Conservation (phyloP, 352 stramenopile species). For the Globisporangium irregulare region DNA sequence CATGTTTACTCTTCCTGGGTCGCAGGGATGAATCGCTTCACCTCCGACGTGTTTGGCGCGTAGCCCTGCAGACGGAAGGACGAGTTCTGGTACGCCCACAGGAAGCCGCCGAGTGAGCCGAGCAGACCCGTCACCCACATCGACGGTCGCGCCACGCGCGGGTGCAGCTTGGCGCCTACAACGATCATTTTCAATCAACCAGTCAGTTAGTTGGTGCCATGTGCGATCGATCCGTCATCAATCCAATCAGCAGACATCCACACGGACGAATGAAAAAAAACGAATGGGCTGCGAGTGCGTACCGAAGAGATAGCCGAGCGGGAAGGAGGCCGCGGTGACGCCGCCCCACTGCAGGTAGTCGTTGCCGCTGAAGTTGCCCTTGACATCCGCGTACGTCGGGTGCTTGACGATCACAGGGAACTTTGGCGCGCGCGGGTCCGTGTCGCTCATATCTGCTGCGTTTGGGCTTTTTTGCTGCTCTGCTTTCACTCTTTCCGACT, state of each 20-base stretch:
- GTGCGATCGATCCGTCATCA: not conserved
- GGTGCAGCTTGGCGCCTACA: slow-evolving; percentile 60
- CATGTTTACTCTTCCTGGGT: slow-evolving; percentile 12
- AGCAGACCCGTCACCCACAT: slow-evolving; percentile 77
- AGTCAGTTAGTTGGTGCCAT: not conserved
- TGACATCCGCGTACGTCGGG: slow-evolving; percentile 70
- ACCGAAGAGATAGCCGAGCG: slow-evolving; percentile 77
- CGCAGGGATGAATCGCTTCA: slow-evolving; percentile 55
- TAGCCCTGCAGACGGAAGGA: slow-evolving; percentile 78
- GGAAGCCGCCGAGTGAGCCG: slow-evolving; percentile 68
- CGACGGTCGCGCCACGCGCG: slow-evolving; percentile 55
- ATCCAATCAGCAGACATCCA: not conserved
- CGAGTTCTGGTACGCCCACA: slow-evolving; percentile 84
- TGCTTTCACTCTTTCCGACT: slow-evolving; percentile 6
- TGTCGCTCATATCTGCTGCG: slow-evolving; percentile 42
- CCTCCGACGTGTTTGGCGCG: slow-evolving; percentile 54
- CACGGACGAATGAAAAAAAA: not conserved
- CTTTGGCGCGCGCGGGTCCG: slow-evolving; percentile 53
- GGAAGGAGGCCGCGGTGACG: slow-evolving; percentile 65
- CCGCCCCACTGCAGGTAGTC: slow-evolving; percentile 68
- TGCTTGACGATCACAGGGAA: slow-evolving; percentile 83
- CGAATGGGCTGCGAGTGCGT: slow-evolving; percentile 22
- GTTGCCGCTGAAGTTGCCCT: slow-evolving; percentile 56
- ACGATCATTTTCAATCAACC: not conserved
- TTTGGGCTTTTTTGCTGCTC: not conserved